Evolutionary conservation across 169 alveolate species (phyloP).

Genomic region (Babesia divergens): DNA sequence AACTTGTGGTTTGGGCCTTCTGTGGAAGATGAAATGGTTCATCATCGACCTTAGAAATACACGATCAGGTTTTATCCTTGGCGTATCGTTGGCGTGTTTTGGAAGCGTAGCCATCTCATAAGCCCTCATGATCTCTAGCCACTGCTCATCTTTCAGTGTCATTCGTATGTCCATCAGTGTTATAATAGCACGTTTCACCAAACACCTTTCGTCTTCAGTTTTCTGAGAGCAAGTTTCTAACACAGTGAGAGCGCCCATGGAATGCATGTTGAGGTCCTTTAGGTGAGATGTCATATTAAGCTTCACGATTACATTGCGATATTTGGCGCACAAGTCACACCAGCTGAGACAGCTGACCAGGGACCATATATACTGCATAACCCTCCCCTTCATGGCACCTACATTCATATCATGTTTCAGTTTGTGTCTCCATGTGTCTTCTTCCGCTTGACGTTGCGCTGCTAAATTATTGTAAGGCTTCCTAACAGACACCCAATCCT

Average conservation of each 20-base stretch:
- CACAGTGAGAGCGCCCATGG: conserved; percentile 10
- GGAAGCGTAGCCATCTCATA: not conserved
- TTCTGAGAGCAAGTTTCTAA: not conserved
- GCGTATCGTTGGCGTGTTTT: not conserved
- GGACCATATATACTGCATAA: not conserved
- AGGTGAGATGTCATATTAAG: not conserved
- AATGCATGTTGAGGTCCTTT: not conserved
- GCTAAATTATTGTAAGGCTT: not conserved
- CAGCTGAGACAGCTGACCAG: conserved; percentile 14
- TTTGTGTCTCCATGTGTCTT: not conserved
- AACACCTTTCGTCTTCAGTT: not conserved
- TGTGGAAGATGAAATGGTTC: not conserved
- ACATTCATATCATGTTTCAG: not conserved
- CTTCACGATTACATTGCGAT: not conserved
- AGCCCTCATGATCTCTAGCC: conserved; percentile 12
- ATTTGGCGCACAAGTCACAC: conserved; percentile 5
- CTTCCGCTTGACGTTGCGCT: not conserved
- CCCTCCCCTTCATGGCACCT: not conserved
- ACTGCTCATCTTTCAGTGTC: not conserved
- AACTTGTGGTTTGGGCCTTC: not conserved
- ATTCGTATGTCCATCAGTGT: not conserved
- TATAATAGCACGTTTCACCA: not conserved
- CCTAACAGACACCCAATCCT: not conserved
- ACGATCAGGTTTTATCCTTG: not conserved
- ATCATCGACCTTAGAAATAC: conserved; percentile 1